phyloP scores from a whole-genome alignment of 2,329 filamentous ascomycete genomes.

The Trichoderma sp. region DNA sequence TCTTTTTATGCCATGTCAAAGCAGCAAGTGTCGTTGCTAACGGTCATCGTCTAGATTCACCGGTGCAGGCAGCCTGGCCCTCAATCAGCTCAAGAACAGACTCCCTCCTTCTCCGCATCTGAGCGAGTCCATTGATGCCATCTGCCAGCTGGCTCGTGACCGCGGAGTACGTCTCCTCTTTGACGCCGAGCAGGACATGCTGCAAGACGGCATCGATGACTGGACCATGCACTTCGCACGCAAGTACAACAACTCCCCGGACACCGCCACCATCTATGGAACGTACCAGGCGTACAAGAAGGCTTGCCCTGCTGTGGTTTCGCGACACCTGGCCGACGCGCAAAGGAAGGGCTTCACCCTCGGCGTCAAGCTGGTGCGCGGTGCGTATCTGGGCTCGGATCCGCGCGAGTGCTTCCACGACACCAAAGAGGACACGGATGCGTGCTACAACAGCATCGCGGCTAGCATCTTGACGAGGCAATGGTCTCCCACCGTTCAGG shows the following conservation, averaged over 20 bases:
- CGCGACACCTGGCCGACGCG: slow-evolving; percentile 62
- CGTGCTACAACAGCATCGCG: slow-evolving; percentile 71
- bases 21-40: slow-evolving; percentile 6
- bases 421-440: slow-evolving; percentile 71
- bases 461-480: slow-evolving; percentile 65
- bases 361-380: slow-evolving; percentile 75
- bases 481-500: slow-evolving; percentile 43
- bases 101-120: slow-evolving; percentile 66
- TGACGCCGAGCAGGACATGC: slow-evolving; percentile 79
- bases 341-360: slow-evolving; percentile 63
- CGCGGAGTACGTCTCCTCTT: slow-evolving; percentile 76
- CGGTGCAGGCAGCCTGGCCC: slow-evolving; percentile 74
- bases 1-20: not conserved
- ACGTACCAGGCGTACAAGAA: slow-evolving; percentile 81
- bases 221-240: slow-evolving; percentile 79
- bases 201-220: slow-evolving; percentile 78
- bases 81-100: slow-evolving; percentile 66
- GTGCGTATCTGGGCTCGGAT: slow-evolving; percentile 72
- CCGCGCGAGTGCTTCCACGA: slow-evolving; percentile 71
- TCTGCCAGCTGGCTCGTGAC: slow-evolving; percentile 71
- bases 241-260: slow-evolving; percentile 69
- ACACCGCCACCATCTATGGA: slow-evolving; percentile 72
- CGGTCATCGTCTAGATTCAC: slow-evolving; percentile 60
- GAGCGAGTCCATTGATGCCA: slow-evolving; percentile 68
- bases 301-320: slow-evolving; percentile 58